Evolutionary conservation across 2,329 filamentous ascomycete genomes (phyloP), one percentile per base, ranked within the genome.

Genomic region (Elsinoe arachidis): DNA sequence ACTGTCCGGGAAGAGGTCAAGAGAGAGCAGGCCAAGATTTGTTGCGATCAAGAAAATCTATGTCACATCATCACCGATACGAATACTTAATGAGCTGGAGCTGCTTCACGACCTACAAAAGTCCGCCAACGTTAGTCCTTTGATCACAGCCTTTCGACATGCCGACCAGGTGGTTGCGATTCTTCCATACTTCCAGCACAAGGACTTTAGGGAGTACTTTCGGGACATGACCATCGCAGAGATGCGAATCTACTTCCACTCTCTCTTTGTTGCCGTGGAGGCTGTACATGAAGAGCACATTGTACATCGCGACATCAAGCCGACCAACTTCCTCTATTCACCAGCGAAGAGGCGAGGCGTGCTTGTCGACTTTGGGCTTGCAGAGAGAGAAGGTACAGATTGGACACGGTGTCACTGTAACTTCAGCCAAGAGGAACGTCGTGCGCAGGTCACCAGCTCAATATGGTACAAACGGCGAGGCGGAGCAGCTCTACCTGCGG

Each of bases 11-110:
- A 39, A 74, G 74, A 56, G 34, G 23, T n/a, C 33, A 21, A 14
- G 53, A 26, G 54, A 59, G n/a, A 75, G 74, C 53, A 79, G 75
- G 63, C 78, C 86, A 21, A 88, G 87, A 69, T 97, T 86, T 67
- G 95, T 99, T 61, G 93, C 95, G 17, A 88, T 99, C 72, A 99
- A 99, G 76, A 99, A 99, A 76, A 99, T 99, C 65, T 99, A 99
- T 71, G 93, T 97, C 62, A 99, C 95, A 0, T 96, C 91, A 61
- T 96, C 90, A 63, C 93, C 93, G 0, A 80, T 85, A 26, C 88
- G 93, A 46, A 97, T 99, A 64, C 83, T 95, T 68, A 99, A 99
- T 74, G 93, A 99, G 73, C 84, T 99, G 15, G 92, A 97, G 66
- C 80, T 99, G 19, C 82, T 99, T 19, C 84, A 95, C 69, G 90